Evolutionary conservation across 2,329 filamentous ascomycete species (phyloP).

Genomic region (Monilinia fructigena): DNA sequence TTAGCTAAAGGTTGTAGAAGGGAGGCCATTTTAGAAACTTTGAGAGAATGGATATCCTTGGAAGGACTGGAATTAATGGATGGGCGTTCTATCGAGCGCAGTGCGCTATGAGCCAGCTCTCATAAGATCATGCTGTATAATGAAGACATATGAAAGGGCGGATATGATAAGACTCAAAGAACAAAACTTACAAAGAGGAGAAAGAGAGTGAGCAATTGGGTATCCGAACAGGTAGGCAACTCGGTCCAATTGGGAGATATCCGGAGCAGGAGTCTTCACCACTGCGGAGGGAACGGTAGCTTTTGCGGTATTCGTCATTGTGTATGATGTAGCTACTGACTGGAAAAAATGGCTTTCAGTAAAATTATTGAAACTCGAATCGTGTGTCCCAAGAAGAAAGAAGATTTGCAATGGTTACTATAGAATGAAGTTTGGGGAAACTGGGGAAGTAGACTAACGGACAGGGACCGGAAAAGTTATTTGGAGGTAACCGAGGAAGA

Average conservation of each 20-base stretch:
- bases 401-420: not conserved
- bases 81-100: not conserved
- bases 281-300: conserved; percentile 17
- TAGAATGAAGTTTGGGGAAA: not conserved
- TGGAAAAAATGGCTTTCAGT: not conserved
- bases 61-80: not conserved
- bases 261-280: conserved; percentile 29
- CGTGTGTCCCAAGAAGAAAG: not conserved
- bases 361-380: conserved; percentile 7
- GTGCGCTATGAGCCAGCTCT: not conserved
- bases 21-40: not conserved
- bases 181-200: conserved; percentile 33
- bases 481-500: conserved; percentile 7
- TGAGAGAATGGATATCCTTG: not conserved
- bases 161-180: not conserved
- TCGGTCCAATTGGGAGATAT: conserved; percentile 30
- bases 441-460: not conserved
- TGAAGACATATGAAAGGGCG: not conserved
- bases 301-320: conserved; percentile 11
- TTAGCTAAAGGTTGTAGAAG: not conserved
- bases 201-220: conserved; percentile 55
- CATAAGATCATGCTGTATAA: not conserved
- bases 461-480: not conserved
- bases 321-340: conserved; percentile 23
- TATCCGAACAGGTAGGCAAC: conserved; percentile 54